These are phyloP conservation scores for Seiridium cupressi DNA, from an alignment of 2,329 filamentous ascomycete species.

Conservation along the genomic window DNA sequence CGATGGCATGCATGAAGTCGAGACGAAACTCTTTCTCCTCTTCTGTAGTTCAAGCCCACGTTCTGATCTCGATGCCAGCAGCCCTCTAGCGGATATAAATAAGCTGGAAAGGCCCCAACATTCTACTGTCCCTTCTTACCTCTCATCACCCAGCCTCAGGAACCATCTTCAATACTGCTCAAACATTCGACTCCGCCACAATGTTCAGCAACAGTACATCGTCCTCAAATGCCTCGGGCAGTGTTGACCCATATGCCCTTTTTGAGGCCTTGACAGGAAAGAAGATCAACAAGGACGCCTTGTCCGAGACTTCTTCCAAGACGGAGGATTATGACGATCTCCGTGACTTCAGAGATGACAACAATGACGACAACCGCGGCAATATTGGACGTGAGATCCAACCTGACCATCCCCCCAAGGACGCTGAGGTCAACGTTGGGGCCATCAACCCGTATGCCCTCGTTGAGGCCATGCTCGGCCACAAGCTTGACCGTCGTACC, in stretches of 20 bases:
- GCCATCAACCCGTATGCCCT: constrained; percentile 44
- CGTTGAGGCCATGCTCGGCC: constrained; percentile 40
- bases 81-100: too few species aligned
- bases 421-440: constrained; percentile 30
- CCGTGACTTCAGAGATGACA: constrained; percentile 22
- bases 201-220: not conserved
- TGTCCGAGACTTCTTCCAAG: constrained; percentile 21
- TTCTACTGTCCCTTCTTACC: too few species aligned
- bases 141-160: too few species aligned
- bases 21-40: too few species aligned
- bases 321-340: constrained; percentile 33
- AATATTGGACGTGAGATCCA: constrained; percentile 18
- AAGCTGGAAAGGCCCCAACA: too few species aligned
- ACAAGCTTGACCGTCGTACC: constrained; percentile 36
- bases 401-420: constrained; percentile 35
- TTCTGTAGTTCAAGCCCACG: too few species aligned
- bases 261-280: constrained; percentile 36
- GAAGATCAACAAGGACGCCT: constrained; percentile 24
- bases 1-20: too few species aligned
- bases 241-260: constrained; percentile 33
- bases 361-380: constrained; percentile 5
- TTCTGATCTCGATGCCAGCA: too few species aligned
- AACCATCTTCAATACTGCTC: not conserved
- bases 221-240: constrained; percentile 4
- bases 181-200: not conserved